Base-by-base conservation (phyloP, 768 basidiomycete species). In the Lactifluus subvellereus region DNA sequence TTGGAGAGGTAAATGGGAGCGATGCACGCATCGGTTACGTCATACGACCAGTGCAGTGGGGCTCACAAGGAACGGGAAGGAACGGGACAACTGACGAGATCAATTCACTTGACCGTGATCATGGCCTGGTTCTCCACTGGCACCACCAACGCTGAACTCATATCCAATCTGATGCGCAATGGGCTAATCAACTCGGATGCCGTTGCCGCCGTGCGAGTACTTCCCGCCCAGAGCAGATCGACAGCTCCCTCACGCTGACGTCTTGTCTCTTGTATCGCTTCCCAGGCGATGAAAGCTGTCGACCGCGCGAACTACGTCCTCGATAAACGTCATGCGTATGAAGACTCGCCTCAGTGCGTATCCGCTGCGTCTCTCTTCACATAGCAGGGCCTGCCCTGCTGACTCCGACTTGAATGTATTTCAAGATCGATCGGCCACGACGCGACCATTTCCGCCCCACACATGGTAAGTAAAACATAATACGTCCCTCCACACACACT, bases 381-480 rank as follows among this genome's bases (percentile, higher is more conserved):
- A 33, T 13, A 58, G 16, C 3, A 27, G 27, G 27, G 27, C 27
- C 2, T 27, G 32, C 27, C 49, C 50, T 42, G 9, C 48, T 40
- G 20, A 54, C 32, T 7, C 13, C 13, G 32, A 35, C 13, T 30
- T 22, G 22, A 33, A 48, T 52, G 18, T 65, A 27, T 35, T 50
- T 27, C 13, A 18, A 63, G 64, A 40, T 69, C 90, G 18, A 94
- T 94, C 56, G 89, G 90, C 2, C 82, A 88, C 69, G 87, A 85
- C 13, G 95, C 94, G 14, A 99, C 96, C 0, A 98, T 99, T 65
- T 92, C 89, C 43, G 96, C 96, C 0, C 96, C 96, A 1, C 96
- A 99, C 72, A 64, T 64, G 63, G 63, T 58, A 32, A 47, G 48
- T 35, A 10, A 48, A 47, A 18, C 22, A 54, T 27, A 6, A 37